Evolutionary conservation across 495 filamentous ascomycete genomes (phyloP).

Genomic region (Podospora sp.): DNA sequence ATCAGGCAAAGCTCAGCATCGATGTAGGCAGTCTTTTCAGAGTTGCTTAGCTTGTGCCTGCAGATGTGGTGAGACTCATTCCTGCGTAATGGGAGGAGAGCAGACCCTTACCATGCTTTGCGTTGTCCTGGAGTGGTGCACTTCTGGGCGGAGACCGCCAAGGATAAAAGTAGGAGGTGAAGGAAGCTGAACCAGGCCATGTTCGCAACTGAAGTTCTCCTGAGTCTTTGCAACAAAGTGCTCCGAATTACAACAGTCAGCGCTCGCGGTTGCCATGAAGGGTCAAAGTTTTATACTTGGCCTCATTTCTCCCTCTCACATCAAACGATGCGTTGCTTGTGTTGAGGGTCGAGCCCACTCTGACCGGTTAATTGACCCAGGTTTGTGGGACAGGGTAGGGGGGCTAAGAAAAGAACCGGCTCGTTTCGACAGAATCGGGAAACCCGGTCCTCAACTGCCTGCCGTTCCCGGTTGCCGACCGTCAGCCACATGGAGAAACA

Average conservation of each 20-base stretch:
- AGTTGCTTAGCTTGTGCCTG: background rate
- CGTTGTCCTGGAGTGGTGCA: slow-evolving; percentile 1
- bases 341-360: background rate
- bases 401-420: background rate
- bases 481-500: background rate
- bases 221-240: no score
- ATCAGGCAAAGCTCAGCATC: slow-evolving; percentile 15
- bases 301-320: no score
- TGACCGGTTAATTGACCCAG: background rate
- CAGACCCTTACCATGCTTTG: slow-evolving; percentile 4
- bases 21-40: slow-evolving; percentile 4
- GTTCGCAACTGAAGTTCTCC: background rate
- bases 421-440: slow-evolving; percentile 2
- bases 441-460: background rate
- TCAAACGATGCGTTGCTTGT: no score
- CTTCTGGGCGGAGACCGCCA: background rate
- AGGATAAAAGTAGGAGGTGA: background rate
- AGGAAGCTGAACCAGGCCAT: background rate
- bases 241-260: no score
- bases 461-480: background rate
- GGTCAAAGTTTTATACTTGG: no score
- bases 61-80: no score
- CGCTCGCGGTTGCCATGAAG: no score
- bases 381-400: no score
- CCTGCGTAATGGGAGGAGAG: no score